Percentiles rank a stretch among this genome's conserved stretches.
Conservation (phyloP, 495 filamentous ascomycete species). For the Monascus purpureus region DNA sequence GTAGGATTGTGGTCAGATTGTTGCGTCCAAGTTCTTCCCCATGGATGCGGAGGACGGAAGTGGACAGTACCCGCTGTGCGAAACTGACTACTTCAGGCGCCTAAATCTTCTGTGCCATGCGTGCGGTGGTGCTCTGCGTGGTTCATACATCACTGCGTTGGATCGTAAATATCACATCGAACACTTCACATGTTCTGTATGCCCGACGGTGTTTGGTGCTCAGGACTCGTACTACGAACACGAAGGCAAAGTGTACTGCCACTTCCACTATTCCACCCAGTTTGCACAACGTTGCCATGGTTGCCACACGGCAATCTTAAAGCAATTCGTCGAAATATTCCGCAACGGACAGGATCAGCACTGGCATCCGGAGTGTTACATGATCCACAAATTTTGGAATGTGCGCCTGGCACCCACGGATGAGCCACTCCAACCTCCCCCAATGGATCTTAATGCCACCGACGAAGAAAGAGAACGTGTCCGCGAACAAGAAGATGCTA, state of each 20-base stretch:
- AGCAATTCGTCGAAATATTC: slow-evolving; percentile 99
- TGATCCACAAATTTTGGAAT: slow-evolving; percentile 99
- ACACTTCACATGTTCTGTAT: slow-evolving; percentile 97
- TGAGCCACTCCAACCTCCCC: slow-evolving; percentile 32
- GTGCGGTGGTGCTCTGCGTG: slow-evolving; percentile 85
- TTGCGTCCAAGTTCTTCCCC: slow-evolving; percentile 97
- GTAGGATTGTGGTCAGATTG: slow-evolving; percentile 94
- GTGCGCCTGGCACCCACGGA: slow-evolving; percentile 60
- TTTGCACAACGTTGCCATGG: slow-evolving; percentile 95
- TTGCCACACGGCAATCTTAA: slow-evolving; percentile 94
- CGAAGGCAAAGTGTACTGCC: slow-evolving; percentile 90
- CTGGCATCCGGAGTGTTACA: slow-evolving; percentile 99
- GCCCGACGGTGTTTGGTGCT: slow-evolving; percentile 92
- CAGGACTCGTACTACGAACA: slow-evolving; percentile 99
- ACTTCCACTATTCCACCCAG: slow-evolving; percentile 96
- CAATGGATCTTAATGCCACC: slow-evolving; percentile 47
- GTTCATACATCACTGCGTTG: slow-evolving; percentile 95
- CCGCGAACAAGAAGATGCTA: slow-evolving; percentile 74
- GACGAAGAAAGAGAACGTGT: slow-evolving; percentile 62
- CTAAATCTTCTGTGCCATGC: slow-evolving; percentile 82
- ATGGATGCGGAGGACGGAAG: slow-evolving; percentile 76
- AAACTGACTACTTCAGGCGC: slow-evolving; percentile 93
- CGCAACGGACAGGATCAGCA: slow-evolving; percentile 96
- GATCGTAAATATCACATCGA: slow-evolving; percentile 99
- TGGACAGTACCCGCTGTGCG: slow-evolving; percentile 89